Base-by-base conservation (phyloP, 2,329 filamentous ascomycete species). In the Clarireedia paspali region DNA sequence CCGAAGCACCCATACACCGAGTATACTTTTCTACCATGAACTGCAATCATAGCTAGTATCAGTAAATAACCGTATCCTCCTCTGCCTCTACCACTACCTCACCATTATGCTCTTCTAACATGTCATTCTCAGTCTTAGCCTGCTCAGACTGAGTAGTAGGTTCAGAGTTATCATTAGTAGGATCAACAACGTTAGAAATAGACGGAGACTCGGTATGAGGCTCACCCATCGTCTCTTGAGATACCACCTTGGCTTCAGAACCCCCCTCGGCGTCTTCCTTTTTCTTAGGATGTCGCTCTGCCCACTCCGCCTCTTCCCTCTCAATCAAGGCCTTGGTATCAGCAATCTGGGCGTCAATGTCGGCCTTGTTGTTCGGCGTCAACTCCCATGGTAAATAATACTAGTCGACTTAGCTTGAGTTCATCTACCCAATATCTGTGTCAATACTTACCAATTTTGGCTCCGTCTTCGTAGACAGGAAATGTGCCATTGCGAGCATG, bases 21-120 rank as follows among this genome's bases (percentile, higher is more conserved):
- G 30, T 12, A 34, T 34, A 5, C 10, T 34, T 34, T 34, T 34
- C 30, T 34, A 46, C 20, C 34, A 53, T 27, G 14, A 20, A 48
- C 30, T 12, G 4, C 30, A 34, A 34, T 34, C 30, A 34, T 34
- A 34, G 12, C 30, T 34, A 34, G 30, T 12, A 55, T 80, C 75
- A 96, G 74, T 96, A 96, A 58, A 95, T 92, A 53, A 96, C 89
- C 64, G 87, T 91, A 66, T 96, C 91, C 74, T 96, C 91, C 58
- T 90, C 89, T 54, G 87, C 88, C 70, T 90, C 88, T 53, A 94
- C 84, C 62, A 95, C 78, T 56, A 92, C 85, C 66, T 91, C 88
- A 53, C 83, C 87, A 50, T 81, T 79, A 60, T 90, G 84, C 65
- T 91, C 87, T 58, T 87, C 79, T 63, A 79, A 68, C 66, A 66